Base-by-base conservation (phyloP, 352 stramenopile species). In the Pythium myriotylum region DNA sequence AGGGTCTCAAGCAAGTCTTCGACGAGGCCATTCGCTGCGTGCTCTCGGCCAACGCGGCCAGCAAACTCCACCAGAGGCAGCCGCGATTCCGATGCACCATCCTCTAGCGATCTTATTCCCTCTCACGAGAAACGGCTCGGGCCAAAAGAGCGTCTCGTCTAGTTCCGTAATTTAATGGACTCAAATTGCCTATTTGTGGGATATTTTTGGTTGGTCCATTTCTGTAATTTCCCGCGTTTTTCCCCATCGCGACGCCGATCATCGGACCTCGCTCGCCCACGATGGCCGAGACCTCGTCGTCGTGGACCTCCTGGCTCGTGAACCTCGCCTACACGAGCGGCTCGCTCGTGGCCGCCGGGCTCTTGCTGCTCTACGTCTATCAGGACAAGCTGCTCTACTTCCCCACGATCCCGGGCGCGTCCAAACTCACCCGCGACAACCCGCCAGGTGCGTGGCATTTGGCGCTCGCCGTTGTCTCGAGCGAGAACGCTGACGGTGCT, bases 1-100 rank as follows among this genome's bases (percentile, higher is more conserved):
- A 97, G 54, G 91, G 89, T 9, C 84, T 98, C 43, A 98, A 98
- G 77, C 79, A 93, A 46, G 92, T 98, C 19, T 98, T 98, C 52
- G 94, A 98, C 64, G 88, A 97, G 50, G 89, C 81, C 47, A 98
- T 98, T 73, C 88, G 90, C 46, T 95, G 88, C 62, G 90, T 95
- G 12, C 77, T 97, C 53, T 81, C 73, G 3, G 86, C 86, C 60
- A 86, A 94, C 60, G 81, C 91, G 7, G 50, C 59, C 2, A 67
- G 51, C 50, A 67, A 65, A 27, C 47, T 50, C 52, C 60, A 48
- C 52, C 42, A 62, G 42, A 66, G 58, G 39, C 52, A 57, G 37
- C 50, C 55, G 46, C 62, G 62, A 37, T 68, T 62, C 45, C 27
- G 35, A 40, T 94, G 86, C 68, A 86, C 63, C 33, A 95, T 95